phyloP scores from a whole-genome alignment of 345 rosid genomes.

The Barbarea vulgaris region DNA sequence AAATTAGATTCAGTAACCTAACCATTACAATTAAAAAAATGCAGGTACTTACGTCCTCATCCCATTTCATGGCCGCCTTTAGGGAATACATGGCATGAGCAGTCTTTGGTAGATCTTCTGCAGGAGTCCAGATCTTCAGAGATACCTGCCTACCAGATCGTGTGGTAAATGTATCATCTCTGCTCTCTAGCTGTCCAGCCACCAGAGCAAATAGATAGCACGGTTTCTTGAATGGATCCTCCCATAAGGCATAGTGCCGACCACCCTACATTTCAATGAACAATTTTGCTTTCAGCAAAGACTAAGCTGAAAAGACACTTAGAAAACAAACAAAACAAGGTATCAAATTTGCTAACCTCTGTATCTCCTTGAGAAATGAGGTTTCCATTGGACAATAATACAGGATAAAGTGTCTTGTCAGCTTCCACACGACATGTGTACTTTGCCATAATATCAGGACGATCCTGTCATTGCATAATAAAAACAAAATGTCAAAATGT shows the following conservation, averaged over 20 bases:
- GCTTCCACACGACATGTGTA: conserved; percentile 92
- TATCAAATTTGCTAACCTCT: conserved; percentile 53
- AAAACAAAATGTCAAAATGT: conserved; percentile 29
- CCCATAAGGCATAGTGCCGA: conserved; percentile 89
- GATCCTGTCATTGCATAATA: conserved; percentile 59
- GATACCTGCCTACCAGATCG: conserved; percentile 81
- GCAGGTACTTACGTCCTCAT: conserved; percentile 72
- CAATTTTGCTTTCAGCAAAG: conserved; percentile 21
- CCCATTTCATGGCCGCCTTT: conserved; percentile 99
- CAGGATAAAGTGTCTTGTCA: conserved; percentile 86
- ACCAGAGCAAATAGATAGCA: conserved; percentile 95
- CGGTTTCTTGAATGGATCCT: conserved; percentile 98
- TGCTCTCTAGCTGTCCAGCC: conserved; percentile 88
- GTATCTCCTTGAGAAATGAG: conserved; percentile 76
- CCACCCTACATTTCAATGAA: conserved; percentile 63
- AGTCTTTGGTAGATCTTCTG: conserved; percentile 90
- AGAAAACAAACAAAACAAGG: conserved; percentile 1
- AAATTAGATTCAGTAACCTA: conserved; percentile 8
- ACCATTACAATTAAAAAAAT: neutral
- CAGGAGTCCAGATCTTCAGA: conserved; percentile 93
- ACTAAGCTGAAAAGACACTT: conserved; percentile 14
- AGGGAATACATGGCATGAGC: conserved; percentile 98
- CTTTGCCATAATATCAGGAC: conserved; percentile 96
- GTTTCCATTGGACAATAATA: conserved; percentile 91
- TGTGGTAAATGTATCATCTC: conserved; percentile 82